Evolutionary conservation across 75 land plant genomes (phyloP), one percentile per base, ranked within the genome.

Genomic region (Selaginella moellendorffii): DNA sequence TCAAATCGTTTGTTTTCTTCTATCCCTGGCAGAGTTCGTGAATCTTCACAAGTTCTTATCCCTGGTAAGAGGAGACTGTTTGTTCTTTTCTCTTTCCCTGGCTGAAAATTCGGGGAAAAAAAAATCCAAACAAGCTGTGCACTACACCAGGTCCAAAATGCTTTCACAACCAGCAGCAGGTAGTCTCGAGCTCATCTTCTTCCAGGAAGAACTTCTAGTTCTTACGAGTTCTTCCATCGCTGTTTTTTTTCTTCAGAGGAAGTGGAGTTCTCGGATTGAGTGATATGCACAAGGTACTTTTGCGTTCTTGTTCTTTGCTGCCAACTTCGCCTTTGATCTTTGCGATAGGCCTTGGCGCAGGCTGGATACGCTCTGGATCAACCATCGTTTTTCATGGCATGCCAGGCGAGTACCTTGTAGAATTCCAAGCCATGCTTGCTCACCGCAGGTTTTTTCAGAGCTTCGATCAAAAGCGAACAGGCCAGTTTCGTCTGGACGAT

Each of bases 331-430:
- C 14, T 5, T 36, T 36, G 46, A 5, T 36, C 14, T 5, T 36
- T 36, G 46, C 5, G 8, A 18, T 19, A 88, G 95, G 95, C 78
- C 10, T 60, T 88, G 67, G 52, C 62, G 22, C 85, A 80, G 61
- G 69, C 77, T 59, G 95, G 86, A 20, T 85, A 76, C 72, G 54
- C 86, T 20, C 78, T 88, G 23, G 95, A 85, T 51, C 85, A 82
- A 54, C 95, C 95, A 46, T 80, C 95, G 21, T 83, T 88, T 65
- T 86, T 76, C 54, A 76, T 83, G 24, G 71, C 80, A 27, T 88
- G 95, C 67, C 85, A 88, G 89, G 95, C 14, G 5, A 36, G 14
- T 36, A 14, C 14, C 46, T 36, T 5, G 14, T 36, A 36, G 14
- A 36, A 5, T 36, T 5, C 14, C 5, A 36, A 36, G 5, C 46